A percentile compares a stretch with the other conserved stretches of the same genome.
Conservation (phyloP, 2,329 filamentous ascomycete species). For the Bertia moriformis region DNA sequence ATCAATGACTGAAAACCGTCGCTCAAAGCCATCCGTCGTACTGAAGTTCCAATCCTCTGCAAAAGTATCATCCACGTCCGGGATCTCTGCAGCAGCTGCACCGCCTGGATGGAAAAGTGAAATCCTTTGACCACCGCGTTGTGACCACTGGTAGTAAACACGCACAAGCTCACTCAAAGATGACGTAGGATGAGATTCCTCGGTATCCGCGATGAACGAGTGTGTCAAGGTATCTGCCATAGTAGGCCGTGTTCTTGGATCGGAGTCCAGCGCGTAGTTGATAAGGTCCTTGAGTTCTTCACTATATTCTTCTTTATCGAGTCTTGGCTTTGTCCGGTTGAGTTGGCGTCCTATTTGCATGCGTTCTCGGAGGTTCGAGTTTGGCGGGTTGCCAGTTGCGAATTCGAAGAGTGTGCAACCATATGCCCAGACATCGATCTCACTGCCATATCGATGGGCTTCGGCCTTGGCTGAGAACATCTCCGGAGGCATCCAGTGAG, state of each 20-base stretch:
- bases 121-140: slow-evolving; percentile 27
- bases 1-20: slow-evolving; percentile 28
- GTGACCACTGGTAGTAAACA: slow-evolving; percentile 30
- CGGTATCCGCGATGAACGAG: slow-evolving; percentile 23
- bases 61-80: slow-evolving; percentile 22
- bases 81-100: slow-evolving; percentile 36
- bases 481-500: slow-evolving; percentile 54
- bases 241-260: slow-evolving; percentile 24
- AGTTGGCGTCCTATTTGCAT: slow-evolving; percentile 28
- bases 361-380: slow-evolving; percentile 26
- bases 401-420: slow-evolving; percentile 32
- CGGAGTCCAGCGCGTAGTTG: slow-evolving; percentile 23
- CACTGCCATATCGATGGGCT: slow-evolving; percentile 27
- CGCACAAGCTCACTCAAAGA: slow-evolving; percentile 26
- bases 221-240: slow-evolving; percentile 29
- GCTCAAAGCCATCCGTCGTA: slow-evolving; percentile 45
- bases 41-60: slow-evolving; percentile 52
- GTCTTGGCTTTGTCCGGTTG: slow-evolving; percentile 21
- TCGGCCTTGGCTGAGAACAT: slow-evolving; percentile 23
- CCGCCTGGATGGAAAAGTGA: slow-evolving; percentile 47
- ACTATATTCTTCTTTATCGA: slow-evolving; percentile 24
- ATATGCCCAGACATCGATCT: slow-evolving; percentile 33
- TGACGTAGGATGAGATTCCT: slow-evolving; percentile 23
- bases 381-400: slow-evolving; percentile 29
- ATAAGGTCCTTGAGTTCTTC: slow-evolving; percentile 26